These are phyloP conservation scores for Eugenia klotzschiana DNA, from an alignment of 441 rosid species.

Conservation along the genomic window DNA sequence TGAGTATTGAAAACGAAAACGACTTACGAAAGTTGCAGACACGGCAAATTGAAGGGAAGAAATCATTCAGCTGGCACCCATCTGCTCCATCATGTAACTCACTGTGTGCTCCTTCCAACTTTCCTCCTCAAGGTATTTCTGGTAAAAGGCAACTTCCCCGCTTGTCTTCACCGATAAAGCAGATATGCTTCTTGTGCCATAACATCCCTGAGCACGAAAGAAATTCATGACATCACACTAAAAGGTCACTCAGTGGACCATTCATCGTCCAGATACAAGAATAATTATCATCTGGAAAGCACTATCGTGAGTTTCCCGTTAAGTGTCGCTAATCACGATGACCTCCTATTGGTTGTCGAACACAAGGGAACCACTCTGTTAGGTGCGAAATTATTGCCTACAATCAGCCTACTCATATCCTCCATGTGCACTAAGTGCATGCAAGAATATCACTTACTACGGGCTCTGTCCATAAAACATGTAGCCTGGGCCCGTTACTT, in stretches of 20 bases:
- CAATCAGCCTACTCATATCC: neutral
- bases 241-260: neutral
- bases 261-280: neutral
- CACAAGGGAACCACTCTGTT: neutral
- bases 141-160: constrained; percentile 35
- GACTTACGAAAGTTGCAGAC: neutral
- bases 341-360: neutral
- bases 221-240: neutral
- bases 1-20: neutral
- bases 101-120: constrained; percentile 37
- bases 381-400: neutral
- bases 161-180: constrained; percentile 28
- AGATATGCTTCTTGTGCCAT: constrained; percentile 66
- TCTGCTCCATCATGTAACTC: constrained; percentile 15
- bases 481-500: neutral
- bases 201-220: constrained; percentile 26
- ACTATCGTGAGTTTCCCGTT: neutral
- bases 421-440: neutral
- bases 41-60: neutral
- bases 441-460: neutral
- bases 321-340: neutral
- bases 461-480: neutral
- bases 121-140: constrained; percentile 31
- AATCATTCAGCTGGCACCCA: neutral
- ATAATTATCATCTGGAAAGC: neutral